These are phyloP conservation scores for Athelia sp. DNA, from an alignment of 1,284 basidiomycete genomes.

Conservation along the genomic window DNA sequence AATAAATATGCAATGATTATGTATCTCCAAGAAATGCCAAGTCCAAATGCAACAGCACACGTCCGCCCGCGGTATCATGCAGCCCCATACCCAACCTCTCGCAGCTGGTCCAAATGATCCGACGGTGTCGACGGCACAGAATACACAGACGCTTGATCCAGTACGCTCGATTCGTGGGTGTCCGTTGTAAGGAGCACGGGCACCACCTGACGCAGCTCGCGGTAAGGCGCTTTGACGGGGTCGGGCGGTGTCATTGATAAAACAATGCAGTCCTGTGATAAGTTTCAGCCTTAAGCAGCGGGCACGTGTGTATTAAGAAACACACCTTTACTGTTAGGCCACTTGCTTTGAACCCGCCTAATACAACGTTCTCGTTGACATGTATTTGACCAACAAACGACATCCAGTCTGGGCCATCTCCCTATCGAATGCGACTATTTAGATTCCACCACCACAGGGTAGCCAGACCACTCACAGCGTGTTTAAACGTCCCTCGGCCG, in stretches of 20 bases:
- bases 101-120: slow-evolving; percentile 12
- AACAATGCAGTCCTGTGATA: slow-evolving; percentile 54
- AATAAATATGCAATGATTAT: too few relatives aligned
- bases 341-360: slow-evolving; percentile 58
- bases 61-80: background rate
- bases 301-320: background rate
- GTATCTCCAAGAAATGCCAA: too few relatives aligned
- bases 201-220: slow-evolving; percentile 51
- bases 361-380: slow-evolving; percentile 40
- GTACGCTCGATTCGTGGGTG: slow-evolving; percentile 41
- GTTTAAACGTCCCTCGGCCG: slow-evolving; percentile 56
- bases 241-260: slow-evolving; percentile 56
- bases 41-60: background rate
- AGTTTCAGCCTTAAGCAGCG: slow-evolving; percentile 4
- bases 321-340: slow-evolving; percentile 61
- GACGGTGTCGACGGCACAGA: slow-evolving; percentile 26
- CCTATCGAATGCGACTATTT: slow-evolving; percentile 29
- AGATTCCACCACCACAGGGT: background rate
- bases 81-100: slow-evolving; percentile 2
- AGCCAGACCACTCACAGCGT: slow-evolving; percentile 37
- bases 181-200: slow-evolving; percentile 68
- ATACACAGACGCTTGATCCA: slow-evolving; percentile 12
- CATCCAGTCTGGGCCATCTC: slow-evolving; percentile 53
- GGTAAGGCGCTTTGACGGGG: slow-evolving; percentile 46
- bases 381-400: slow-evolving; percentile 58